A percentile compares a stretch with the other conserved stretches of the same genome.
Evolutionary conservation across 2,329 filamentous ascomycete species (phyloP).

Genomic region (Ophidiomyces ophidiicola): DNA sequence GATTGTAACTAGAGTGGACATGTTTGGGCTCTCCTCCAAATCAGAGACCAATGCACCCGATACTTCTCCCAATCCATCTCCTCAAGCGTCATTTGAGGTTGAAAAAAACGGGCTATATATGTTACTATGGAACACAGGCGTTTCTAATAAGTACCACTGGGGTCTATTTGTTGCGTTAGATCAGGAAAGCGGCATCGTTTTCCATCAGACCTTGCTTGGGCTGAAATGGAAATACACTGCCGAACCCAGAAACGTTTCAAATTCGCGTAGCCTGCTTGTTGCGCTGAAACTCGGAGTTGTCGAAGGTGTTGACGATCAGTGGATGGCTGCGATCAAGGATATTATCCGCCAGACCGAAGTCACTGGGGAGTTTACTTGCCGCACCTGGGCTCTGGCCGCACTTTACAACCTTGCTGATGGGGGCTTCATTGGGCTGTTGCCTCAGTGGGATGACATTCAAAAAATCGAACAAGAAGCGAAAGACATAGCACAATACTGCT

Average conservation of each 20-base stretch:
- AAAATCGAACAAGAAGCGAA: constrained; percentile 14
- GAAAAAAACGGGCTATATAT: constrained; percentile 13
- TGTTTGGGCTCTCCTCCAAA: no score
- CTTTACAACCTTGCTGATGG: constrained; percentile 12
- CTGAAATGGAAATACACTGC: constrained; percentile 11
- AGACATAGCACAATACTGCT: constrained; percentile 1
- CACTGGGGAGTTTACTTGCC: constrained; percentile 12
- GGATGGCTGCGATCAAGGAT: constrained; percentile 11
- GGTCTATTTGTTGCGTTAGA: constrained; percentile 11
- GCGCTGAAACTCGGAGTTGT: constrained; percentile 13
- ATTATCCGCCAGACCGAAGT: constrained; percentile 9
- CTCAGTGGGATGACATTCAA: constrained; percentile 8
- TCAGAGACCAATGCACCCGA: no score
- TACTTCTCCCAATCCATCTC: no score
- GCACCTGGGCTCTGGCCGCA: constrained; percentile 14
- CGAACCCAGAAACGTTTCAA: constrained; percentile 5
- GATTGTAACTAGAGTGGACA: no score
- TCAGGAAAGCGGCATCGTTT: constrained; percentile 8
- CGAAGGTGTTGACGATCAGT: constrained; percentile 10
- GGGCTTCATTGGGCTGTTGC: constrained; percentile 12
- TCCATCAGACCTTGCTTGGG: constrained; percentile 11
- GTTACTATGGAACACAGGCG: constrained; percentile 8
- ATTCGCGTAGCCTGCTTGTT: constrained; percentile 5
- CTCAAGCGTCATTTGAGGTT: no score
- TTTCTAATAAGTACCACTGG: constrained; percentile 13